A percentile compares a stretch with the other conserved stretches of the same genome.
These are phyloP conservation scores for Nigrospora oryzae DNA, from an alignment of 2,329 filamentous ascomycete species.

Conservation along the genomic window DNA sequence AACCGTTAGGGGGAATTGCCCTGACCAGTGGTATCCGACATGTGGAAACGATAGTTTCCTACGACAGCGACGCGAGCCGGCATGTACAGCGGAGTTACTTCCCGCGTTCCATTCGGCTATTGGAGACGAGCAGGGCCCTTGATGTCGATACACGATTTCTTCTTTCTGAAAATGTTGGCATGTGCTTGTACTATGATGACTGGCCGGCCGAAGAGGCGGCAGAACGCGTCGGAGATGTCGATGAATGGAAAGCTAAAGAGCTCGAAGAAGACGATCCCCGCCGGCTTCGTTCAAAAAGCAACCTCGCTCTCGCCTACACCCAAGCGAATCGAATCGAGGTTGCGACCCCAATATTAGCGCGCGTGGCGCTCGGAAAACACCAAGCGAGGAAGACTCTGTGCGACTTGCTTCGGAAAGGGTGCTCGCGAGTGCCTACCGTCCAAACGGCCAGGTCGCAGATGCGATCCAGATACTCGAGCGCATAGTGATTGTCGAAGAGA, in stretches of 20 bases:
- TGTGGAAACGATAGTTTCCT: slow-evolving; percentile 3
- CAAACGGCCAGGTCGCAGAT: slow-evolving; percentile 2
- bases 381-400: background rate
- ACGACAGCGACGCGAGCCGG: slow-evolving; percentile 3
- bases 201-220: background rate
- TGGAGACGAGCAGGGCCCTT: slow-evolving; percentile 8
- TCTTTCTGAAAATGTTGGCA: slow-evolving; percentile 10
- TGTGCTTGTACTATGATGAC: slow-evolving; percentile 11
- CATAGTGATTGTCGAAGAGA: background rate
- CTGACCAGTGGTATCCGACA: background rate
- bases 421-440: background rate
- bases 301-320: background rate
- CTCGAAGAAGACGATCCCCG: no score
- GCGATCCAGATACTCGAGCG: slow-evolving; percentile 5
- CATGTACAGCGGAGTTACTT: slow-evolving; percentile 14
- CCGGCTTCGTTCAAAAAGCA: background rate
- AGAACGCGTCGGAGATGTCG: no score
- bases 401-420: background rate
- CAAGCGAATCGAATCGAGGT: background rate
- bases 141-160: slow-evolving; percentile 9
- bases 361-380: no score
- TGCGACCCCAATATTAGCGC: no score
- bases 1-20: slow-evolving; percentile 8
- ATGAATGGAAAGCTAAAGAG: background rate
- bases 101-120: slow-evolving; percentile 15